Conservation (phyloP, 257 asterid species). For the Handroanthus guayacan region DNA sequence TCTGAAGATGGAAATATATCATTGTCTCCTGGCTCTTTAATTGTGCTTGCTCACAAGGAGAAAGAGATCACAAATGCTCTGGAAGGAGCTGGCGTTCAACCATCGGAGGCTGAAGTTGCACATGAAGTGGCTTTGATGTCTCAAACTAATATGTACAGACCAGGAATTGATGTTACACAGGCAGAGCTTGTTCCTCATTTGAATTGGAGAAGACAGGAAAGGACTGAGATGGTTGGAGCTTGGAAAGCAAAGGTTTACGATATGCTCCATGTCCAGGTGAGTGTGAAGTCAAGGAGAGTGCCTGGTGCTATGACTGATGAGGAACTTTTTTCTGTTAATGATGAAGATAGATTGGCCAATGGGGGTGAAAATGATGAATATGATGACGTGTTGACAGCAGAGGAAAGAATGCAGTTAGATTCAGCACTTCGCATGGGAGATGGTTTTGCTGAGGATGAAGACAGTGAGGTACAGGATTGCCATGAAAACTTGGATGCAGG, state of each 20-base stretch:
- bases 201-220: conserved; percentile 98
- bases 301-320: conserved; percentile 99
- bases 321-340: conserved; percentile 87
- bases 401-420: conserved; percentile 89
- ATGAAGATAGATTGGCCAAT: conserved; percentile 70
- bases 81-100: conserved; percentile 96
- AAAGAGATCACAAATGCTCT: conserved; percentile 93
- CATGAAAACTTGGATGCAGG: conserved; percentile 66
- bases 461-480: conserved; percentile 70
- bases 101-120: conserved; percentile 96
- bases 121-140: conserved; percentile 98
- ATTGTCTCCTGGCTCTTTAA: conserved; percentile 92
- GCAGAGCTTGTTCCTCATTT: conserved; percentile 93
- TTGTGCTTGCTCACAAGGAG: conserved; percentile 93
- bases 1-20: conserved; percentile 71
- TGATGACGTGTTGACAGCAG: conserved; percentile 93
- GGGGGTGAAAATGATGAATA: conserved; percentile 70
- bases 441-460: conserved; percentile 80
- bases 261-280: conserved; percentile 94
- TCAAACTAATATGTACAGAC: conserved; percentile 98
- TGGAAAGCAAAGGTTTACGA: conserved; percentile 98
- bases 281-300: conserved; percentile 97
- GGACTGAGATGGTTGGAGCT: conserved; percentile 91
- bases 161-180: conserved; percentile 98
- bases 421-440: conserved; percentile 90